Evolutionary conservation across 495 filamentous ascomycete genomes (phyloP).

Genomic region (Neurospora intermedia): DNA sequence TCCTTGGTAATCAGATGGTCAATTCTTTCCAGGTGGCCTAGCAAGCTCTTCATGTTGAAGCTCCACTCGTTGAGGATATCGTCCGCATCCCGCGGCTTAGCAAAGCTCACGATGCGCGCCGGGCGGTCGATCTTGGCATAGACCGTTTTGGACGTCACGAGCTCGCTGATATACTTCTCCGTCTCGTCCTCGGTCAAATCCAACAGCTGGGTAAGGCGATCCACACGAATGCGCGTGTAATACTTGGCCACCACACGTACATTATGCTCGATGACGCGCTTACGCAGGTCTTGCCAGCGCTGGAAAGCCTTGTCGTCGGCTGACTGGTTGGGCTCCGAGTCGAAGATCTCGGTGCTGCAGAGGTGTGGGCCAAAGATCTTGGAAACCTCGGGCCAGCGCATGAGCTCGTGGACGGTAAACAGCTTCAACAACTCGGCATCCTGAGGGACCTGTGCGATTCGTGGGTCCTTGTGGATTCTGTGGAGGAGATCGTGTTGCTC

Average conservation of each 20-base stretch:
- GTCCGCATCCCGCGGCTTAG: constrained; percentile 88
- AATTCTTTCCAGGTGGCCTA: constrained; percentile 85
- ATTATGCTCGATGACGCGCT: constrained; percentile 98
- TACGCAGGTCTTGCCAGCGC: constrained; percentile 87
- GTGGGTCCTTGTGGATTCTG: constrained; percentile 66
- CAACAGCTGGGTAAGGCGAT: constrained; percentile 75
- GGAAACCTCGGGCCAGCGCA: constrained; percentile 92
- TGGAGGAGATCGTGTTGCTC: constrained; percentile 96
- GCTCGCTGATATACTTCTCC: constrained; percentile 90
- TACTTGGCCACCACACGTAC: constrained; percentile 96
- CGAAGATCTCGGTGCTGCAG: constrained; percentile 86
- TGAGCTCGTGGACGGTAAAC: constrained; percentile 91
- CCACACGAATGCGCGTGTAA: constrained; percentile 92
- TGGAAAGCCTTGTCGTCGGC: constrained; percentile 64
- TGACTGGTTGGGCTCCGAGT: constrained; percentile 46
- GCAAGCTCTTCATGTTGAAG: constrained; percentile 92
- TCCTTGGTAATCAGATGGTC: constrained; percentile 99
- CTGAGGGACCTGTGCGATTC: constrained; percentile 55
- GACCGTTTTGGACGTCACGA: constrained; percentile 93
- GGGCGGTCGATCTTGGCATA: constrained; percentile 96
- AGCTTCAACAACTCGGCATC: constrained; percentile 77
- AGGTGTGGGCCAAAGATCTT: constrained; percentile 80
- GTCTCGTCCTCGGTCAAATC: constrained; percentile 92
- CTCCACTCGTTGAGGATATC: constrained; percentile 98
- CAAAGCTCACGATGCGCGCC: constrained; percentile 82